Evolutionary conservation across 768 basidiomycete species (phyloP).

Genomic region (Harrya chromipes): DNA sequence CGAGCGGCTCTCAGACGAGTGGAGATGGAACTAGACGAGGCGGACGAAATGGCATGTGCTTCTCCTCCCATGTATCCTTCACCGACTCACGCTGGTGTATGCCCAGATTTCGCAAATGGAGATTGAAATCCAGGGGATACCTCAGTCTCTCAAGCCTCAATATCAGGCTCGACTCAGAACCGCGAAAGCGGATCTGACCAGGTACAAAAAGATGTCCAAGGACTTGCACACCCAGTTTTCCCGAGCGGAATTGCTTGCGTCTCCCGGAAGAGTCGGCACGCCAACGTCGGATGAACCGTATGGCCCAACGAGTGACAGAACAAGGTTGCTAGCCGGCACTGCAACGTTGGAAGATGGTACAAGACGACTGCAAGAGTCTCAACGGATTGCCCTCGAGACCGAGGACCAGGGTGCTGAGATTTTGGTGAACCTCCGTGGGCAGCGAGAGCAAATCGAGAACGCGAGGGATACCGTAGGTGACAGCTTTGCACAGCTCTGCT

Average conservation of each 20-base stretch:
- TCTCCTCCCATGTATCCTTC: not conserved
- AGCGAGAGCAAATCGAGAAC: constrained; percentile 94
- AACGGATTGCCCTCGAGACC: constrained; percentile 91
- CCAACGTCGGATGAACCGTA: constrained; percentile 78
- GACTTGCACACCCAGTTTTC: constrained; percentile 68
- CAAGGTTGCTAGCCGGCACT: constrained; percentile 77
- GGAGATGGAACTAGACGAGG: constrained; percentile 96
- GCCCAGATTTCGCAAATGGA: constrained; percentile 96
- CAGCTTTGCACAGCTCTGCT: not conserved
- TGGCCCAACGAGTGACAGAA: constrained; percentile 64
- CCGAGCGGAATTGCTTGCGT: constrained; percentile 75
- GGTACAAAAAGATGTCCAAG: constrained; percentile 78
- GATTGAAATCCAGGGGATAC: constrained; percentile 94
- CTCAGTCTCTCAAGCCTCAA: constrained; percentile 73
- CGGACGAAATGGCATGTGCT: constrained; percentile 85
- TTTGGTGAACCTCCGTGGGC: constrained; percentile 74
- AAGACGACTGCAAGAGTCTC: constrained; percentile 82
- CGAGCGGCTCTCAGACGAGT: constrained; percentile 78
- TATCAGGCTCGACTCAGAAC: constrained; percentile 74
- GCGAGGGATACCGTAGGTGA: constrained; percentile 77
- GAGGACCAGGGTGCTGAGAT: constrained; percentile 96
- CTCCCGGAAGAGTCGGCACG: constrained; percentile 33
- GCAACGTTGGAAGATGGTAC: constrained; percentile 80
- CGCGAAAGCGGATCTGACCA: constrained; percentile 71
- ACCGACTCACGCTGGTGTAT: not conserved